Evolutionary conservation across 192 early-diverging fungal species (phyloP).

Genomic region (Lobulomyces angularis): DNA sequence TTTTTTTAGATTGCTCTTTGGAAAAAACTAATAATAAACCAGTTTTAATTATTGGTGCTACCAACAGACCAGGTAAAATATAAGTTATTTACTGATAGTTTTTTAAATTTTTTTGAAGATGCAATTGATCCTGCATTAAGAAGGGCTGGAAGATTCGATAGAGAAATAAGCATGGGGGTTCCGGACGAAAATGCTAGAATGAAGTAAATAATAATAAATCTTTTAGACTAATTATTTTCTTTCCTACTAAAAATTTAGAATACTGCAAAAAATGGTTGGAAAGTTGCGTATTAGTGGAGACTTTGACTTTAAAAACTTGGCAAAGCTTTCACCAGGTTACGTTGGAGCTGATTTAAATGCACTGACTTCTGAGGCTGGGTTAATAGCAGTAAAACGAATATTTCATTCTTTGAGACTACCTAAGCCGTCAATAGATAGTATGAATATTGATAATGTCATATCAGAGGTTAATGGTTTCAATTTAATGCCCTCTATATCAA

Average conservation of each 20-base stretch:
- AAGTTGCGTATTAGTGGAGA: slow-evolving; percentile 70
- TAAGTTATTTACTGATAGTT: too few species aligned
- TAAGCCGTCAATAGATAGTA: neutral
- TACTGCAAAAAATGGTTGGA: slow-evolving; percentile 60
- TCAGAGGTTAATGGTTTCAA: too few species aligned
- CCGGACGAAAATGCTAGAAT: slow-evolving; percentile 79
- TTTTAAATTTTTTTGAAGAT: too few species aligned
- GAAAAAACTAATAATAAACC: slow-evolving; percentile 79
- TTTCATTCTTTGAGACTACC: slow-evolving; percentile 16
- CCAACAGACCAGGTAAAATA: slow-evolving; percentile 79
- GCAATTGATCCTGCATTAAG: slow-evolving; percentile 69
- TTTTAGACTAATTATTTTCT: neutral
- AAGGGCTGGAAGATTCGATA: slow-evolving; percentile 75
- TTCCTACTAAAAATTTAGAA: slow-evolving; percentile 26
- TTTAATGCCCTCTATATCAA: too few species aligned
- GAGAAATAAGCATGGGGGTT: slow-evolving; percentile 76
- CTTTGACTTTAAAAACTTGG: slow-evolving; percentile 69
- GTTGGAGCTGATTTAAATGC: slow-evolving; percentile 96
- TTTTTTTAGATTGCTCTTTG: slow-evolving; percentile 60
- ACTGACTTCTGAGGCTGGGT: slow-evolving; percentile 76
- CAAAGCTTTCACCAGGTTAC: slow-evolving; percentile 89
- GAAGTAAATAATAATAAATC: slow-evolving; percentile 38
- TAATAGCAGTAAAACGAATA: slow-evolving; percentile 79
- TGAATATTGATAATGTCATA: neutral
- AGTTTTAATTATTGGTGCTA: slow-evolving; percentile 83